A percentile compares a stretch with the other conserved stretches of the same genome.
These are phyloP conservation scores for Coriolopsis trogii DNA, from an alignment of 1,284 basidiomycete genomes.

Conservation along the genomic window DNA sequence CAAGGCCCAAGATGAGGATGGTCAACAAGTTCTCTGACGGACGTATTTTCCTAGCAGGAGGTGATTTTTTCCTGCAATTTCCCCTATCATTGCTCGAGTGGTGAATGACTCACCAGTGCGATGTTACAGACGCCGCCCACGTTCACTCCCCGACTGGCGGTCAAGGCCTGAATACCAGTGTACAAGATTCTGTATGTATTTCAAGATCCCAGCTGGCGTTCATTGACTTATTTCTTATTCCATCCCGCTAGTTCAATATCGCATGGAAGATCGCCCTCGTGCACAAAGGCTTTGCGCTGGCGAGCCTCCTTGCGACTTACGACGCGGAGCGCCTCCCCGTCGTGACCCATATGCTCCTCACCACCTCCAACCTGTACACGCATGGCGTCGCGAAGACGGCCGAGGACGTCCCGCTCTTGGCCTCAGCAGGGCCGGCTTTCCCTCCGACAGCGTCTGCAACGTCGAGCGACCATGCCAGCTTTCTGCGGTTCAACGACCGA, in stretches of 20 bases:
- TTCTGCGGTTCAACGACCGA: slow-evolving; percentile 2
- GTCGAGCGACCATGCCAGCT: background rate
- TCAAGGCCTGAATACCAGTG: slow-evolving; percentile 12
- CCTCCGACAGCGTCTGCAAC: background rate
- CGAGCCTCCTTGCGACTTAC: slow-evolving; percentile 29
- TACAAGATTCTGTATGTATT: slow-evolving; percentile 4
- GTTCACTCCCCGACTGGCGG: slow-evolving; percentile 34
- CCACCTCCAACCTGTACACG: slow-evolving; percentile 16
- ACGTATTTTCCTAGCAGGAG: slow-evolving; percentile 40
- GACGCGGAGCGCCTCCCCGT: slow-evolving; percentile 33
- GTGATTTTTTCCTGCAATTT: slow-evolving; percentile 19
- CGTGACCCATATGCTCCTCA: slow-evolving; percentile 29
- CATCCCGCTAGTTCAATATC: slow-evolving; percentile 34
- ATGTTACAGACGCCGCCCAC: slow-evolving; percentile 31
- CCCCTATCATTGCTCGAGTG: too few relatives aligned
- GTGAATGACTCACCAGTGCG: background rate
- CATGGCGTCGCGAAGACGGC: background rate
- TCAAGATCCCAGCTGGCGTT: slow-evolving; percentile 28
- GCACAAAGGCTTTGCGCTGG: slow-evolving; percentile 28
- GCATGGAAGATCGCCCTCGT: slow-evolving; percentile 38
- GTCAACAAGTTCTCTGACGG: slow-evolving; percentile 38
- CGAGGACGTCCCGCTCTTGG: background rate
- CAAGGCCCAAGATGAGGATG: slow-evolving; percentile 42
- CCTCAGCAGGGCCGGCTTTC: background rate
- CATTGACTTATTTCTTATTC: slow-evolving; percentile 28